Evolutionary conservation across 352 stramenopile species (phyloP).

Genomic region (Thraustochytrium sp.): DNA sequence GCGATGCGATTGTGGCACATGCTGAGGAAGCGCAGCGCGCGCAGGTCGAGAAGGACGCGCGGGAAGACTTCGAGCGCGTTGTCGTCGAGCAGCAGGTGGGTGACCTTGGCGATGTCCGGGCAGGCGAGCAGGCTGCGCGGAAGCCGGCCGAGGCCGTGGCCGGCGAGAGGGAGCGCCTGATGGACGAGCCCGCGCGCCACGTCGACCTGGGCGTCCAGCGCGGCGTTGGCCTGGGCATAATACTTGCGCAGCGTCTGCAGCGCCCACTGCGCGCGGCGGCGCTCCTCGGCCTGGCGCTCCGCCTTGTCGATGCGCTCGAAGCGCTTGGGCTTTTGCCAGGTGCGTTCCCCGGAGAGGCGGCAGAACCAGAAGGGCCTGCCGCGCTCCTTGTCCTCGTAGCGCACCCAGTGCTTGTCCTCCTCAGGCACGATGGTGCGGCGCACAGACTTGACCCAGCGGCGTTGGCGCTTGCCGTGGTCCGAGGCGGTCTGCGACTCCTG

Average conservation of each 20-base stretch:
- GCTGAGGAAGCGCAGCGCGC: neutral
- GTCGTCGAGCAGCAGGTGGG: neutral
- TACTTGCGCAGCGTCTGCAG: neutral
- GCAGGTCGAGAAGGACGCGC: neutral
- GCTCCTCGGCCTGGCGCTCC: neutral
- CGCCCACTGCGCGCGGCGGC: neutral
- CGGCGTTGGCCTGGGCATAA: neutral
- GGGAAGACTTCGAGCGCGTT: neutral
- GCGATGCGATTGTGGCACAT: neutral
- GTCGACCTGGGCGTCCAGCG: neutral
- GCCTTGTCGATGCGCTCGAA: neutral
- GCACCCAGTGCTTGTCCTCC: slow-evolving; percentile 13
- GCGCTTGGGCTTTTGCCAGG: slow-evolving; percentile 10
- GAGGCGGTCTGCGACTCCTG: neutral
- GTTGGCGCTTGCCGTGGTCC: neutral
- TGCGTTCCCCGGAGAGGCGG: slow-evolving; percentile 1
- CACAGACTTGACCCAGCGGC: neutral
- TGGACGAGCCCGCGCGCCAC: neutral
- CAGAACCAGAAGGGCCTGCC: slow-evolving; percentile 18
- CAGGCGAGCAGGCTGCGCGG: neutral
- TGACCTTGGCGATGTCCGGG: neutral
- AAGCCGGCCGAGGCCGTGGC: neutral
- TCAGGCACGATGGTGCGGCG: neutral
- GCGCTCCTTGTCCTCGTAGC: neutral
- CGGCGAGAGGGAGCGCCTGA: neutral